Base-by-base conservation (phyloP, 768 basidiomycete species). In the Strobilomyces dryophilus region DNA sequence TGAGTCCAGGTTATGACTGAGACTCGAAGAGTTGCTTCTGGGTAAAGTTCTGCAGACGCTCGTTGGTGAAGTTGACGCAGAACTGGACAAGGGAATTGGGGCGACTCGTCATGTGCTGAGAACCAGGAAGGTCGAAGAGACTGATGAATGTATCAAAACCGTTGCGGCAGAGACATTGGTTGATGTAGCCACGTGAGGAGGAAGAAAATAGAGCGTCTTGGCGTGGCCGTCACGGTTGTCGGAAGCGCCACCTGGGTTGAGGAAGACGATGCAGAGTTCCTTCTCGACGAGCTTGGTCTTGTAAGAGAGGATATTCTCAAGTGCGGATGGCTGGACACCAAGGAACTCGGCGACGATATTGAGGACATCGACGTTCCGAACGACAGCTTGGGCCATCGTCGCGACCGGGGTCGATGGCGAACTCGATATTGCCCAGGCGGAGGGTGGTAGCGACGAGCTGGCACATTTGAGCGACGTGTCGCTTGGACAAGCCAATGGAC, bases 161-260 rank as follows among this genome's bases (percentile, higher is more conserved):
- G 37, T 98, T 94, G 21, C 85, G 83, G 75, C 94, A 97, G 15
- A 99, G 82, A 37, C 90, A 89, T 61, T 97, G 89, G 67, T 99
- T 98, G 75, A 98, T 87, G 66, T 92, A 82, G 71, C 95, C 95
- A 98, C 4, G 92, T 85, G 63, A 98, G 98, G 18, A 98, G 80
- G 3, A 99, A 81, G 5, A n/a, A 93, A 92, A 67, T 98, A 98
- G 0, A 98, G 79, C 0, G 91, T 89, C 68, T 92, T 88, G 18
- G 95, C 92, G 36, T 98, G 84, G 67, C 95, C 93, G 64, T 98
- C 95, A 42, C 95, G 78, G 60, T 98, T 97, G 63, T 89, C 87
- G 0, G 91, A 86, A 2, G 95, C 92, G 49, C 90, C 91, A 64
- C 98, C 95, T 0, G 90, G 85, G 66, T 98, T 95, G 43, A 98